Conservation (phyloP, 2,329 filamentous ascomycete species). For the Penicillium sp. region DNA sequence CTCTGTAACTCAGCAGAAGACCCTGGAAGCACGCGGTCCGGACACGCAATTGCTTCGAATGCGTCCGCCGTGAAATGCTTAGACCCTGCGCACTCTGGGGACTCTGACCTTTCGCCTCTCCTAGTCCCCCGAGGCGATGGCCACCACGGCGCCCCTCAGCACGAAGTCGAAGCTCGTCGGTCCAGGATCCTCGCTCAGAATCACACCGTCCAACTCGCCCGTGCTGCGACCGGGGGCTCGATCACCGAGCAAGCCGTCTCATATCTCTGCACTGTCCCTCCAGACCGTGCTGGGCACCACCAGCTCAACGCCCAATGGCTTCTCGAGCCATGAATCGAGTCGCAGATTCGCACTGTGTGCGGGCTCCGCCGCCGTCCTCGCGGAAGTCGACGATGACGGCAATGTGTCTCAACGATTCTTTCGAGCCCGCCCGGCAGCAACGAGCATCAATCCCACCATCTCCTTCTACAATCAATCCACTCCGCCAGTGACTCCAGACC, state of each 20-base stretch:
- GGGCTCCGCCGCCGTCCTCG: slow-evolving; percentile 87
- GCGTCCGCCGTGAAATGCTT: slow-evolving; percentile 26
- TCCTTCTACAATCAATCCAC: slow-evolving; percentile 52
- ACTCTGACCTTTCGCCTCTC: slow-evolving; percentile 22
- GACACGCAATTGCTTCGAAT: slow-evolving; percentile 15
- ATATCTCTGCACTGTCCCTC: slow-evolving; percentile 56
- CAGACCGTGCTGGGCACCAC: slow-evolving; percentile 88
- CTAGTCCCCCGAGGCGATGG: slow-evolving; percentile 30
- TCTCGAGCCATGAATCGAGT: slow-evolving; percentile 69
- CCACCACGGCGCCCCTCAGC: slow-evolving; percentile 28
- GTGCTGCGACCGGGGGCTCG: slow-evolving; percentile 57
- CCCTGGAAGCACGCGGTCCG: neutral
- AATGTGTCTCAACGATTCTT: slow-evolving; percentile 76
- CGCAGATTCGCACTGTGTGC: slow-evolving; percentile 80
- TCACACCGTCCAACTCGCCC: slow-evolving; percentile 73
- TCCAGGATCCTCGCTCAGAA: slow-evolving; percentile 47
- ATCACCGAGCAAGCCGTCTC: slow-evolving; percentile 52
- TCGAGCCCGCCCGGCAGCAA: slow-evolving; percentile 67
- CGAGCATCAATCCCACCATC: slow-evolving; percentile 58
- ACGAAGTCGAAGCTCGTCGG: slow-evolving; percentile 33
- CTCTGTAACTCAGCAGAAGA: neutral
- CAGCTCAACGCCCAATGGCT: slow-evolving; percentile 74
- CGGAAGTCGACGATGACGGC: slow-evolving; percentile 64
- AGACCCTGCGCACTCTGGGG: slow-evolving; percentile 19
- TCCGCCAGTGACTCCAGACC: slow-evolving; percentile 51